phyloP scores from a whole-genome alignment of 139 green algal genomes.

The Trebouxia sp. region DNA sequence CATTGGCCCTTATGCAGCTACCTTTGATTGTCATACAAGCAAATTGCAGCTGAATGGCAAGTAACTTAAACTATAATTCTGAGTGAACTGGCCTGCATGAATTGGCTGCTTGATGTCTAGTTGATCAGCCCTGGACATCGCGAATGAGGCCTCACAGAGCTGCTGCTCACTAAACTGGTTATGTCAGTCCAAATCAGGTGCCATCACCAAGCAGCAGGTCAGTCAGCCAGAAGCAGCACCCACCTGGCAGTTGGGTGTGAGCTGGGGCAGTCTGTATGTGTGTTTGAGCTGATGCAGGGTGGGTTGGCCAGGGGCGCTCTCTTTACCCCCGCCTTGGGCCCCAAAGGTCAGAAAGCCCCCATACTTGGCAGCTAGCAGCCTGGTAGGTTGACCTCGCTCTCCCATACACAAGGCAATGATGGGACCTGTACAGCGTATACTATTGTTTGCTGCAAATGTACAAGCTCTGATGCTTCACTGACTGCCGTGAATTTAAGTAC shows the following conservation, averaged over 20 bases:
- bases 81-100: too few species aligned
- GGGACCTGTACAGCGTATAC: conserved; percentile 52
- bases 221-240: conserved; percentile 25
- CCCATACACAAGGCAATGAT: conserved; percentile 94
- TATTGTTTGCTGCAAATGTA: background rate
- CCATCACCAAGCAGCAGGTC: background rate
- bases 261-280: conserved; percentile 66
- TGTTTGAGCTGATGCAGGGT: conserved; percentile 52
- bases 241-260: conserved; percentile 70
- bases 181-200: too few species aligned
- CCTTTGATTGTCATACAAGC: too few species aligned
- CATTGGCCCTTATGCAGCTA: too few species aligned
- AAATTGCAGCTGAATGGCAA: too few species aligned
- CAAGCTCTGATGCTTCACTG: background rate
- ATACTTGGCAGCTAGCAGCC: conserved; percentile 94
- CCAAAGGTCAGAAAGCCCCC: conserved; percentile 95
- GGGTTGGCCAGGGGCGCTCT: conserved; percentile 53
- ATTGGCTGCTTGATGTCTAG: too few species aligned
- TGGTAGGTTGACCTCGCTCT: conserved; percentile 78
- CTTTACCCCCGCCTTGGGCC: conserved; percentile 64
- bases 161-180: too few species aligned
- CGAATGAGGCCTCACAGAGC: too few species aligned
- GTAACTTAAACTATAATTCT: too few species aligned
- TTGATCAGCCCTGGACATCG: too few species aligned
- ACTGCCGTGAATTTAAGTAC: background rate